A percentile compares a stretch with the other conserved stretches of the same genome.
Conservation (phyloP, 1,284 basidiomycete species). For the Fomitopsis palustris region DNA sequence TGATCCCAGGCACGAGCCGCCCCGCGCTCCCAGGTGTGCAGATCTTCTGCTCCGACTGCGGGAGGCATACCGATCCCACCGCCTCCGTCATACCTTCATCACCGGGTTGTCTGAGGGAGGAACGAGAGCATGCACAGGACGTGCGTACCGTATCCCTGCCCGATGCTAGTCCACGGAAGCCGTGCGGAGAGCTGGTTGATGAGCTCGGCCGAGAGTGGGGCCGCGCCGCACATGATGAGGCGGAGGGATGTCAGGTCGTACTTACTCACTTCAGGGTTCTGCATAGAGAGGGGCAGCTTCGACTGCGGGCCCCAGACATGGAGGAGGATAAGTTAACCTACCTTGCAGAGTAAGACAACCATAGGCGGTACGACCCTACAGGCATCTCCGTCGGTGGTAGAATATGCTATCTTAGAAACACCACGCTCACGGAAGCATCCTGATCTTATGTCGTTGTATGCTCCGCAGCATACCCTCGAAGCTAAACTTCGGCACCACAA, state of each 20-base stretch:
- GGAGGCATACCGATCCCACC: constrained; percentile 41
- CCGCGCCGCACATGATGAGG: constrained; percentile 66
- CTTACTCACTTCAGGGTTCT: constrained; percentile 66
- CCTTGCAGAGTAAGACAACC: constrained; percentile 58
- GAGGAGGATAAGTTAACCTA: constrained; percentile 15
- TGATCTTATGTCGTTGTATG: constrained; percentile 64
- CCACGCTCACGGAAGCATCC: constrained; percentile 53
- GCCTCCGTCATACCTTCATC: constrained; percentile 43
- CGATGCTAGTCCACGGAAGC: constrained; percentile 3
- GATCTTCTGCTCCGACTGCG: constrained; percentile 21
- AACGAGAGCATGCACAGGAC: not conserved
- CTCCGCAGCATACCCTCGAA: constrained; percentile 67
- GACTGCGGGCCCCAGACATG: not conserved
- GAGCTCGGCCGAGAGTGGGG: constrained; percentile 69
- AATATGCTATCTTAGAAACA: not conserved
- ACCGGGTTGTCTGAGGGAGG: not conserved
- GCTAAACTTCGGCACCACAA: constrained; percentile 72
- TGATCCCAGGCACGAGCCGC: constrained; percentile 34
- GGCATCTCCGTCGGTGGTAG: constrained; percentile 18
- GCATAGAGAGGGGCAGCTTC: no score
- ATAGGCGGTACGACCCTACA: constrained; percentile 64
- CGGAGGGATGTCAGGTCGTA: constrained; percentile 64
- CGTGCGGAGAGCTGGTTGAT: constrained; percentile 41
- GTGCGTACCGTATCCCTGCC: constrained; percentile 8
- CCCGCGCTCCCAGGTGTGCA: constrained; percentile 36